phyloP scores from a whole-genome alignment of 2,329 filamentous ascomycete genomes.

The Mariannaea elegans region DNA sequence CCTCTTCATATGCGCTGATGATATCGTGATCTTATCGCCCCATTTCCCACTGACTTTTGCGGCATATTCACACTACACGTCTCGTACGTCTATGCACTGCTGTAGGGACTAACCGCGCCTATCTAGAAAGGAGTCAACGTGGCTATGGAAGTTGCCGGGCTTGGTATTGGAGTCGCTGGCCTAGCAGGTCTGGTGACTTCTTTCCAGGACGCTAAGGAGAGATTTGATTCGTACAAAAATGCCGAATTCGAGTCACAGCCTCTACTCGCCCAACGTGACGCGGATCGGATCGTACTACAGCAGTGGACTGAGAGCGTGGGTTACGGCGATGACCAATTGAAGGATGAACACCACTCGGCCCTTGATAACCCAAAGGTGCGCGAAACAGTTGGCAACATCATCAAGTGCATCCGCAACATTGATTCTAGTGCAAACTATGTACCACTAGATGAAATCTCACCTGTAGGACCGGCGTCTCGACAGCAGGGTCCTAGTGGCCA shows the following conservation, averaged over 20 bases:
- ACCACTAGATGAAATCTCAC: not conserved
- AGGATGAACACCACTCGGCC: not conserved
- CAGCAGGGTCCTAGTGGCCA: not conserved
- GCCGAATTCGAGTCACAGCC: not conserved
- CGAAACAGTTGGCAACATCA: not conserved
- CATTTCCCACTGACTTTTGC: no score
- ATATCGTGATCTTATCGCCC: no score
- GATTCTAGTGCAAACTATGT: no score
- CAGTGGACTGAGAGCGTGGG: not conserved
- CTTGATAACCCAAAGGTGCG: not conserved
- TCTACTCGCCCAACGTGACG: not conserved
- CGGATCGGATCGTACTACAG: not conserved
- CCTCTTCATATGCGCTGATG: no score
- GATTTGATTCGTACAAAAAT: not conserved
- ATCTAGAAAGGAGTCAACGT: no score
- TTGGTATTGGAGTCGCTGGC: not conserved
- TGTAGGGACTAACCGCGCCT: no score
- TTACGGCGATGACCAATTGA: not conserved
- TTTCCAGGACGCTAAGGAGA: not conserved
- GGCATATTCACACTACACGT: no score
- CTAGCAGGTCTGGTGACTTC: not conserved
- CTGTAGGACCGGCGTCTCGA: not conserved
- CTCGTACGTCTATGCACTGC: no score
- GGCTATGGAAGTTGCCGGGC: not conserved
- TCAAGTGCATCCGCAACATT: not conserved